These are phyloP conservation scores for Capsella bursapastoris DNA, from an alignment of 345 rosid species.

Conservation along the genomic window DNA sequence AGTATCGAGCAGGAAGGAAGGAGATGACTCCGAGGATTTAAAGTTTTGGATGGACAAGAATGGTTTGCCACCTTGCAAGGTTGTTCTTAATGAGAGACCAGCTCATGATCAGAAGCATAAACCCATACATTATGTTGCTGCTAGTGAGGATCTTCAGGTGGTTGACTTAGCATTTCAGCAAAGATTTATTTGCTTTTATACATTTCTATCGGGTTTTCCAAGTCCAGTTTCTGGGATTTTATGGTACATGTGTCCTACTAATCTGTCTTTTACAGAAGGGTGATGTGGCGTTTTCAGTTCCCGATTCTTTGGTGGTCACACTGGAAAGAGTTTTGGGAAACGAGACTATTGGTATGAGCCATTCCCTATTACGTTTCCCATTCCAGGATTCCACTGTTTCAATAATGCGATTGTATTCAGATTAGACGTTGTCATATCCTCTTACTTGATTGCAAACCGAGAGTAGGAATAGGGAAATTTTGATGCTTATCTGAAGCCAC, in stretches of 20 bases:
- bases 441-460: slow-evolving; percentile 5
- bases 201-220: neutral
- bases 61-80: slow-evolving; percentile 90
- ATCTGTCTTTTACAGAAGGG: slow-evolving; percentile 55
- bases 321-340: slow-evolving; percentile 96
- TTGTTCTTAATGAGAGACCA: slow-evolving; percentile 74
- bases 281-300: slow-evolving; percentile 87
- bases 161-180: slow-evolving; percentile 8
- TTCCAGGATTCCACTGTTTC: neutral
- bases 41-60: slow-evolving; percentile 93
- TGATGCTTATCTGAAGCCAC: slow-evolving; percentile 6
- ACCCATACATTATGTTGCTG: slow-evolving; percentile 89
- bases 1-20: slow-evolving; percentile 58
- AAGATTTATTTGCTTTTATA: neutral
- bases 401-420: neutral
- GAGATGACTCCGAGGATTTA: slow-evolving; percentile 62
- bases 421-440: neutral
- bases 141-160: slow-evolving; percentile 90
- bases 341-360: slow-evolving; percentile 84
- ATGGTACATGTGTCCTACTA: neutral
- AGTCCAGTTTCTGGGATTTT: neutral
- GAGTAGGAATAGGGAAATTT: neutral
- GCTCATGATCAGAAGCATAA: slow-evolving; percentile 65
- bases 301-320: slow-evolving; percentile 85
- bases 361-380: slow-evolving; percentile 11